These are phyloP conservation scores for Neopestalotiopsis sp. DNA, from an alignment of 2,329 filamentous ascomycete genomes.

Conservation along the genomic window DNA sequence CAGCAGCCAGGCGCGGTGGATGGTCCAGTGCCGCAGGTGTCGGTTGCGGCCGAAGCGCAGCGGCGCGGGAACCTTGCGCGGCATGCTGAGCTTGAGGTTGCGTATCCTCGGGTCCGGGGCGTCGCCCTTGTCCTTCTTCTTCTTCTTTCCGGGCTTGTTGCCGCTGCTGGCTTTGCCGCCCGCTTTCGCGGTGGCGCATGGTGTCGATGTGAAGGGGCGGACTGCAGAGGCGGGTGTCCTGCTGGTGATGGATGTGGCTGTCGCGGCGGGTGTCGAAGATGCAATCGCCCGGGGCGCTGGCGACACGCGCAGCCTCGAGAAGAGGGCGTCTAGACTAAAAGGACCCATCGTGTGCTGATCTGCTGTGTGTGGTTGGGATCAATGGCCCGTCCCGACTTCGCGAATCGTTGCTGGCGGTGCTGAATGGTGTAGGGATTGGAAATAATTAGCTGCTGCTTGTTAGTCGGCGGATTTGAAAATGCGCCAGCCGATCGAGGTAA, in stretches of 20 bases:
- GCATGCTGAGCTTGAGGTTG: conserved; percentile 53
- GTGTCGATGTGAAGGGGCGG: not conserved
- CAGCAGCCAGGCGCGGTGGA: conserved; percentile 93
- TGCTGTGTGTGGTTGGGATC: not conserved
- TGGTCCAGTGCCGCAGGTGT: conserved; percentile 95
- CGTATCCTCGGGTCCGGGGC: conserved; percentile 48
- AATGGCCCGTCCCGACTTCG: not conserved
- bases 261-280: not conserved
- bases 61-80: conserved; percentile 63
- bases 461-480: not conserved
- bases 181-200: not conserved
- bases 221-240: not conserved
- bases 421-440: not conserved
- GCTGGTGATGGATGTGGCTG: not conserved
- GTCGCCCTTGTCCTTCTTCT: conserved; percentile 35
- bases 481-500: not conserved
- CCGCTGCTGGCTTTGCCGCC: not conserved
- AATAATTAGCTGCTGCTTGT: conserved; percentile 1
- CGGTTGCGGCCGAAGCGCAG: conserved; percentile 89
- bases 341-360: not conserved
- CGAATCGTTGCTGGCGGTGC: not conserved
- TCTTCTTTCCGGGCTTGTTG: conserved; percentile 21
- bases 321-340: not conserved
- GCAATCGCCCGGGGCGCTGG: not conserved
- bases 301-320: conserved; percentile 5